These are phyloP conservation scores for Cystofilobasidium ferigula DNA, from an alignment of 768 basidiomycete genomes.

Conservation along the genomic window DNA sequence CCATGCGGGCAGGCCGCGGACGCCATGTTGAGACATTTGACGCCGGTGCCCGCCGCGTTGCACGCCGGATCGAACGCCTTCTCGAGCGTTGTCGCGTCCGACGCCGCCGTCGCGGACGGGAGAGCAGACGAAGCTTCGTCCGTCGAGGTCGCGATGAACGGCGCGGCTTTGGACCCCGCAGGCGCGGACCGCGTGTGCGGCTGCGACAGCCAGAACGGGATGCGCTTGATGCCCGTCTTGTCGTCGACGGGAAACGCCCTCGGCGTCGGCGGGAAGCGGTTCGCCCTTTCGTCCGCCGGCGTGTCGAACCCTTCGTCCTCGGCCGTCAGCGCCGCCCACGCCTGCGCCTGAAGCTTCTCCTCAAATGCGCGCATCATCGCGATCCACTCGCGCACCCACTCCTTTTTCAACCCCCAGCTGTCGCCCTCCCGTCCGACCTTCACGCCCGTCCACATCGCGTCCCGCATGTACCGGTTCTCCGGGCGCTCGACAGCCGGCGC, in stretches of 20 bases:
- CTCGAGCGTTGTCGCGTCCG: background rate
- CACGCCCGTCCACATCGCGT: constrained; percentile 29
- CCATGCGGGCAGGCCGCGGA: constrained; percentile 24
- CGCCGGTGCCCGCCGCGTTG: background rate
- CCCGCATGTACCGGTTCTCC: constrained; percentile 6
- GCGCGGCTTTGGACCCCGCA: constrained; percentile 13
- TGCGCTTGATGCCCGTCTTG: constrained; percentile 45
- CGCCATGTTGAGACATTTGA: constrained; percentile 24
- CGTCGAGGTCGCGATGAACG: constrained; percentile 20
- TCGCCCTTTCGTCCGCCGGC: constrained; percentile 1
- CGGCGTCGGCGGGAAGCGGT: constrained; percentile 26
- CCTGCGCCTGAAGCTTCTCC: constrained; percentile 45
- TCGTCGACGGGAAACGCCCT: constrained; percentile 42
- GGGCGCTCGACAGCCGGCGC: constrained; percentile 1
- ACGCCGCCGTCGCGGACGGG: background rate
- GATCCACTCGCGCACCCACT: constrained; percentile 44
- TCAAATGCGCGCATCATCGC: constrained; percentile 54
- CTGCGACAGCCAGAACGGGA: constrained; percentile 64
- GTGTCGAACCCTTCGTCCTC: background rate
- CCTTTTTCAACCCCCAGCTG: constrained; percentile 30
- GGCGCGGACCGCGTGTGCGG: constrained; percentile 51
- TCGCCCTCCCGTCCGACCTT: constrained; percentile 26
- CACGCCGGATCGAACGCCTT: background rate
- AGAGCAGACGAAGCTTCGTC: constrained; percentile 12
- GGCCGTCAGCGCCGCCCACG: constrained; percentile 23